Conservation (phyloP, 2,329 filamentous ascomycete genomes). For the Cladosporium colombiae region DNA sequence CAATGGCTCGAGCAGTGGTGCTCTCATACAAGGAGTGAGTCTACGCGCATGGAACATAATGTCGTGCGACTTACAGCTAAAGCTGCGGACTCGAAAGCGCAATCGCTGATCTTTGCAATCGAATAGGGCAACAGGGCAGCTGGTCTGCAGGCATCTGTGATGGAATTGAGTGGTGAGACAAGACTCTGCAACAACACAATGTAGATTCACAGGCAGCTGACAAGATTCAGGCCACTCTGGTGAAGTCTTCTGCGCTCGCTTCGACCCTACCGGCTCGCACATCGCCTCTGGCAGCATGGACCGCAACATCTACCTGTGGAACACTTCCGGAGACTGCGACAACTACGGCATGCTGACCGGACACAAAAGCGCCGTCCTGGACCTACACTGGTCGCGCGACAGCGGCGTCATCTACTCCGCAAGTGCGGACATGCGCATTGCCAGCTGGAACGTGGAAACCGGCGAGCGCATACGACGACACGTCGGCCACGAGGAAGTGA, state of each 20-base stretch:
- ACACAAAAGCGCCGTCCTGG: conserved; percentile 86
- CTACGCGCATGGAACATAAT: not conserved
- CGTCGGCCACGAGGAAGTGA: conserved; percentile 89
- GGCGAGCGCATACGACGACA: conserved; percentile 91
- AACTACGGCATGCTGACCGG: conserved; percentile 89
- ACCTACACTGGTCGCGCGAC: conserved; percentile 96
- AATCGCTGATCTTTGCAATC: conserved; percentile 29
- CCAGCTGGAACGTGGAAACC: conserved; percentile 92
- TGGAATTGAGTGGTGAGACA: conserved; percentile 85
- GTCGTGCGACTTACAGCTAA: conserved; percentile 23
- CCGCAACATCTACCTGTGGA: conserved; percentile 90
- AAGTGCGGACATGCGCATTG: conserved; percentile 88
- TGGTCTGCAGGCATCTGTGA: conserved; percentile 82
- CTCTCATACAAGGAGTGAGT: conserved; percentile 61
- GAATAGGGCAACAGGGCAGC: conserved; percentile 74
- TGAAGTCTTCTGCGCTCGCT: conserved; percentile 87
- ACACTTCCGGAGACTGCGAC: conserved; percentile 86
- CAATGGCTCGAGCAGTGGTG: conserved; percentile 60
- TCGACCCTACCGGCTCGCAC: conserved; percentile 82
- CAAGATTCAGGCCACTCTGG: conserved; percentile 60
- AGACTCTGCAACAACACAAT: too few relatives aligned
- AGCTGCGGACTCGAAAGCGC: conserved; percentile 24
- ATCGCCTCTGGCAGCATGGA: conserved; percentile 98
- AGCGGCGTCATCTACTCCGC: conserved; percentile 87
- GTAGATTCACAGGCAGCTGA: conserved; percentile 21